Evolutionary conservation across 2,329 filamentous ascomycete species (phyloP), one percentile per base, ranked within the genome.

Genomic region (Akanthomyces muscarius): DNA sequence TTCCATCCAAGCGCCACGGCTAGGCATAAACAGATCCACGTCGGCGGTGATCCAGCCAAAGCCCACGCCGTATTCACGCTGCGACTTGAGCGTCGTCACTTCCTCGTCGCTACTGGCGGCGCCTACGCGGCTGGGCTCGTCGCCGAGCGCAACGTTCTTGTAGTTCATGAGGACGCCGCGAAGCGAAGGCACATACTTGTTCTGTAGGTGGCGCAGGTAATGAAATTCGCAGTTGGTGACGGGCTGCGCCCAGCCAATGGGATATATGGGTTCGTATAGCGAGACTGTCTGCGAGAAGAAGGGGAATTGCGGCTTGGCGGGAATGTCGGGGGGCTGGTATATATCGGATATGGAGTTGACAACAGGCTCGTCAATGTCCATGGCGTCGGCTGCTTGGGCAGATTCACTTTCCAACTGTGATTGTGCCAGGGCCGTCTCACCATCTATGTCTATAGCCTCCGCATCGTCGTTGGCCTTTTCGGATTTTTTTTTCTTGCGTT

Each of bases 41-140:
- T 96, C 92, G 1, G 89, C 92, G 0, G 92, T 97, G 25, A 96
- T 84, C 88, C 94, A 98, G 54, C 91, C 86, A 71, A 90, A 97
- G 25, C 88, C 89, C 28, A 92, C 91, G 8, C 90, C 91, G 72
- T 93, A 96, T 76, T 98, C 95, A 76, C 91, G 87, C 47, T 90
- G 78, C 5, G 84, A 84, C 54, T 81, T 72, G 64, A 81, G 72
- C 16, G 79, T 73, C 28, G 82, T 76, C 0, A 78, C 75, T 25
- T 79, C 79, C 42, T 80, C 71, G 63, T 86, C 81, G 18, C 81
- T 78, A 5, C 77, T 73, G 1, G 81, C 81, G 25, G 78, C 77
- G 44, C 78, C 77, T 10, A 73, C 71, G 48, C 81, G 79, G 42
- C 82, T 83, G 0, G 88, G 83, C 5, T 76, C 72, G 65, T 88